phyloP scores from a whole-genome alignment of 1,284 basidiomycete species.

The Amylostereum chailletii region DNA sequence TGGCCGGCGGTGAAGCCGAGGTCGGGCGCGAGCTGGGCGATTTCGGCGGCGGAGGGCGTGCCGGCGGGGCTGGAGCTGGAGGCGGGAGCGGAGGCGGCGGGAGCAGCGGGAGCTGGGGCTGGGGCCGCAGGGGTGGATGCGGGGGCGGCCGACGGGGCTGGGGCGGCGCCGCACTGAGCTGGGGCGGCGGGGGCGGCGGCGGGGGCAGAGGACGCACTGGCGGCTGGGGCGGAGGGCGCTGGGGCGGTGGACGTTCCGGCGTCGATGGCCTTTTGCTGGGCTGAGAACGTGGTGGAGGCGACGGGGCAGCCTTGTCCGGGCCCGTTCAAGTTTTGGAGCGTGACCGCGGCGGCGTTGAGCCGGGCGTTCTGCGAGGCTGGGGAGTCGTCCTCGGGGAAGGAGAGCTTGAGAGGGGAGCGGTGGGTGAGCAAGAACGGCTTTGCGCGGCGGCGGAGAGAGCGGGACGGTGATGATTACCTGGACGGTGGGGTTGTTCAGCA shows the following conservation, averaged over 20 bases:
- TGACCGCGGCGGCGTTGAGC: slow-evolving; percentile 2
- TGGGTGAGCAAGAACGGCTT: too few species aligned
- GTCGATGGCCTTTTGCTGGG: slow-evolving; percentile 21
- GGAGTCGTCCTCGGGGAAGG: slow-evolving; percentile 1
- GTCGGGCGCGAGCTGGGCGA: slow-evolving; percentile 17
- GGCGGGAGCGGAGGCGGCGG: slow-evolving; percentile 1
- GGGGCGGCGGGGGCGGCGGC: slow-evolving; percentile 4
- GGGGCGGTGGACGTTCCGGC: slow-evolving; percentile 7
- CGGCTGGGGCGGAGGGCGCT: slow-evolving; percentile 5
- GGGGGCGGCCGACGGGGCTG: slow-evolving; percentile 4
- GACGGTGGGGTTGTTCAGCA: slow-evolving; percentile 45
- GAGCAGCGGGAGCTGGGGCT: neutral
- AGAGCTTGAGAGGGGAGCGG: neutral
- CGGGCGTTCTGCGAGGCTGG: slow-evolving; percentile 4
- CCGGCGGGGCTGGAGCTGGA: slow-evolving; percentile 9
- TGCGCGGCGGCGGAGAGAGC: too few species aligned
- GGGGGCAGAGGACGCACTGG: neutral
- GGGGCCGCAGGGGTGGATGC: slow-evolving; percentile 5
- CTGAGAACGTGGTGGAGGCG: slow-evolving; percentile 24
- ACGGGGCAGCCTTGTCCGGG: slow-evolving; percentile 11
- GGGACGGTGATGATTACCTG: slow-evolving; percentile 19
- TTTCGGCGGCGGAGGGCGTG: slow-evolving; percentile 10
- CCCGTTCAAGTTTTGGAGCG: slow-evolving; percentile 4
- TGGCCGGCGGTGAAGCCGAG: slow-evolving; percentile 17
- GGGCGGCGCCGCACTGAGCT: neutral